Base-by-base conservation (phyloP, 179 eudicot species). In the Camellia oleifera region DNA sequence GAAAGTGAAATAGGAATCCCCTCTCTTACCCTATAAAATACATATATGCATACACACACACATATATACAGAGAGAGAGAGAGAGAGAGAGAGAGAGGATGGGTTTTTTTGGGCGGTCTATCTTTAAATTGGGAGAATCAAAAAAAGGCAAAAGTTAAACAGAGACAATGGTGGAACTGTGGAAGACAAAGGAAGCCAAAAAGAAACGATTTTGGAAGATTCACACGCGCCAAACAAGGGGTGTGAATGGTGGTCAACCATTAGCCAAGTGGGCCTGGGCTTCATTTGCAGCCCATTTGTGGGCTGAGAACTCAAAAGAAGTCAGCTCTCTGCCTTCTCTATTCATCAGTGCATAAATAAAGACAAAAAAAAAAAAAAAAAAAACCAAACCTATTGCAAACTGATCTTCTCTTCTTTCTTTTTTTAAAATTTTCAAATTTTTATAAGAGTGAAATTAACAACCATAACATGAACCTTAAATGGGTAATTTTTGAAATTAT, bases 201-300 rank as follows among this genome's bases (percentile, higher is more conserved):
- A 62, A 62, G 57, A 76, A 46, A 76, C 52, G 18, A 76, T 3
- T 11, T 13, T 23, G 62, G 32, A 50, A 11, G 53, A 69, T 7
- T 6, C n/a, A 15, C 78, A 48, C 78, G 78, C 78, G 18, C 78
- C 52, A 45, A 46, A 45, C 2, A 4, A 46, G 58, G 45, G 78
- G 78, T 44, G 69, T 76, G 78, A 4, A 11, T 12, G 3, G 6
- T 44, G 15, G 56, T 60, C 66, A 20, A 75, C 17, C 10, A 20
- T 61, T 18, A 26, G 69, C 18, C 53, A 61, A 48, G 40, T 71
- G 75, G 75, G 42, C 75, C 75, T 71, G 75, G 58, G 75, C 75
- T 8, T 73, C 46, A 54, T 73, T 53, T 40, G 9, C 11, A 4
- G 58, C 58, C 61, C 17, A 72, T 14, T 23, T 46, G 40, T 32